phyloP scores from a whole-genome alignment of 768 basidiomycete genomes.

The Phanerodontia chrysosporium region DNA sequence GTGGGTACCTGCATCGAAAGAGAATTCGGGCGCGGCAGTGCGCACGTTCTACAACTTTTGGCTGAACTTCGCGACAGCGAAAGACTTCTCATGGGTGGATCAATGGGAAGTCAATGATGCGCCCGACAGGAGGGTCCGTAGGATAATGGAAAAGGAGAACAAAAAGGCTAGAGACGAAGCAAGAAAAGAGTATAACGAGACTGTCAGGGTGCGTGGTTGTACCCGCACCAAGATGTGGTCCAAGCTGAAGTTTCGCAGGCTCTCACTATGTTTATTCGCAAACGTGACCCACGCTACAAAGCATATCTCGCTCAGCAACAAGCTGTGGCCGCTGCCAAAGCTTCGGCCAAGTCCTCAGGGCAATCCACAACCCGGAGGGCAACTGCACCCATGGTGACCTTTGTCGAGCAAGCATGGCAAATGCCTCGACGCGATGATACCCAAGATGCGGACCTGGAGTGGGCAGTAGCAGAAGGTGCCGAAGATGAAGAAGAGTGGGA shows the following conservation, averaged over 20 bases:
- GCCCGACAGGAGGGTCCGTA: constrained; percentile 75
- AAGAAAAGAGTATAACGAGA: constrained; percentile 89
- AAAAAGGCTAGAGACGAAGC: constrained; percentile 87
- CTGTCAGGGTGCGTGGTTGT: constrained; percentile 59
- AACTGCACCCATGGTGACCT: constrained; percentile 33
- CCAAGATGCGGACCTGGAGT: constrained; percentile 63
- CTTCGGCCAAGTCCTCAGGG: not conserved
- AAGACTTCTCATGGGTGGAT: constrained; percentile 87
- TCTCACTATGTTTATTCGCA: constrained; percentile 70
- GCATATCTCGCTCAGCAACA: constrained; percentile 47
- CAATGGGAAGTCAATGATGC: constrained; percentile 81
- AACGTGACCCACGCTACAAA: constrained; percentile 88
- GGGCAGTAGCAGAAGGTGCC: constrained; percentile 62
- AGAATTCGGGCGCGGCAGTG: constrained; percentile 45
- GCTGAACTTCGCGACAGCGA: constrained; percentile 81
- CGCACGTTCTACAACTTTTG: constrained; percentile 82
- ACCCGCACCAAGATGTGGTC: not conserved
- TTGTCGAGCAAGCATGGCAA: constrained; percentile 91
- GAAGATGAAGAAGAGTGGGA: constrained; percentile 82
- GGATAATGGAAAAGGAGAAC: constrained; percentile 95
- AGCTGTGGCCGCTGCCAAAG: constrained; percentile 30
- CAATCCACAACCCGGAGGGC: constrained; percentile 17
- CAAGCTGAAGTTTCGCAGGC: constrained; percentile 39
- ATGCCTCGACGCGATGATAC: constrained; percentile 40
- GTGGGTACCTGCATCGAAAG: constrained; percentile 53